Evolutionary conservation across 2,329 filamentous ascomycete genomes (phyloP).

Genomic region (Hyphodiscus sp.): DNA sequence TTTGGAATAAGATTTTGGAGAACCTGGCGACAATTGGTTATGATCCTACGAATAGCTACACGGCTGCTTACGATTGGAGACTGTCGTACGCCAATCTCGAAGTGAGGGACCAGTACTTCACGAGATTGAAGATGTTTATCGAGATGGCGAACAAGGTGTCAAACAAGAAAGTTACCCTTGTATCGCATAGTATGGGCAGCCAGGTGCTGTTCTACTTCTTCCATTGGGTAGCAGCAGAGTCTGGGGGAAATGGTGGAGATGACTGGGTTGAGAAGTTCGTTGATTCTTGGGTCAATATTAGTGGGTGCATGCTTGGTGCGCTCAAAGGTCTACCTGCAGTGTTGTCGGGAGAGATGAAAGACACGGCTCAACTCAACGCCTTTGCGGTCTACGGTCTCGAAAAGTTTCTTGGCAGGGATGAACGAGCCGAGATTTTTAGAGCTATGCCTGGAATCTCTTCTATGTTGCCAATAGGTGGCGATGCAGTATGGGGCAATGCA

Average conservation of each 20-base stretch:
- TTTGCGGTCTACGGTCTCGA: constrained; percentile 96
- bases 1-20: constrained; percentile 92
- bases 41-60: constrained; percentile 72
- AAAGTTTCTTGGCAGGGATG: constrained; percentile 85
- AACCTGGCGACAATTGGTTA: constrained; percentile 95
- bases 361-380: constrained; percentile 91
- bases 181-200: constrained; percentile 96
- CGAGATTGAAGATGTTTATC: constrained; percentile 81
- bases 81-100: constrained; percentile 87
- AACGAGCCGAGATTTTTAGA: constrained; percentile 88
- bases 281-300: constrained; percentile 97
- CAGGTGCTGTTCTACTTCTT: constrained; percentile 83
- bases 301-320: constrained; percentile 94
- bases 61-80: constrained; percentile 82
- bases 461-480: constrained; percentile 92
- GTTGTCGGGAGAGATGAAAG: constrained; percentile 94
- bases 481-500: constrained; percentile 88
- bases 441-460: constrained; percentile 95
- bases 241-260: constrained; percentile 73
- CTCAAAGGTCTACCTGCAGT: constrained; percentile 86
- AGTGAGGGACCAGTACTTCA: constrained; percentile 87
- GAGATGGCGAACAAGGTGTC: constrained; percentile 72
- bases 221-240: constrained; percentile 70
- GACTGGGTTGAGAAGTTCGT: constrained; percentile 87
- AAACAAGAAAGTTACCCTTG: constrained; percentile 73